These are phyloP conservation scores for Colletotrichum coccodes DNA, from an alignment of 2,329 filamentous ascomycete genomes.

Conservation along the genomic window DNA sequence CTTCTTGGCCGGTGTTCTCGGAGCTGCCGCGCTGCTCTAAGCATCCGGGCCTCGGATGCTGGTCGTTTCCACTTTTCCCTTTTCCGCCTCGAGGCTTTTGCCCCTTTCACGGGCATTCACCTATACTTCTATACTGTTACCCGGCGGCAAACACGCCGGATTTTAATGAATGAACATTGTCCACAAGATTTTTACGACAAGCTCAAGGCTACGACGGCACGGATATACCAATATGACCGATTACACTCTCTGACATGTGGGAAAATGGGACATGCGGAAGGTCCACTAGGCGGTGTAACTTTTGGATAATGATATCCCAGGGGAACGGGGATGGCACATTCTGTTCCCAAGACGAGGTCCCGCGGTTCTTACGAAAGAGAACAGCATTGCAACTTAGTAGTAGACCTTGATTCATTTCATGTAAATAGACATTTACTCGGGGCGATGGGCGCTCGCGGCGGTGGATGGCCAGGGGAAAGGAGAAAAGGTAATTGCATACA, in stretches of 20 bases:
- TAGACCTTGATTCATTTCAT: constrained; percentile 16
- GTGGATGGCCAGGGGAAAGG: neutral
- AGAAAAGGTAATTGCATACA: neutral
- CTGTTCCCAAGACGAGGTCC: neutral
- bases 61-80: neutral
- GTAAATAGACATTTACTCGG: constrained; percentile 19
- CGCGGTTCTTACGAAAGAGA: neutral
- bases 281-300: neutral
- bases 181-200: constrained; percentile 13
- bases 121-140: neutral
- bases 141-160: neutral
- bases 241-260: constrained; percentile 14
- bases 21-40: constrained; percentile 50
- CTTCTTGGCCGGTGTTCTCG: constrained; percentile 49
- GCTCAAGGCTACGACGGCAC: constrained; percentile 24
- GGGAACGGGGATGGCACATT: neutral
- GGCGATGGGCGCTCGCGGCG: neutral
- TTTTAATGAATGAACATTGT: neutral
- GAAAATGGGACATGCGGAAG: neutral
- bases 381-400: neutral
- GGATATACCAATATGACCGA: constrained; percentile 18
- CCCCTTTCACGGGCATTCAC: neutral
- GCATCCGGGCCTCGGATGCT: neutral
- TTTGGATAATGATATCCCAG: neutral
- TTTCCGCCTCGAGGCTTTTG: neutral